Base-by-base conservation (phyloP, 1,284 basidiomycete species). In the Paramarasmius palmivorus region DNA sequence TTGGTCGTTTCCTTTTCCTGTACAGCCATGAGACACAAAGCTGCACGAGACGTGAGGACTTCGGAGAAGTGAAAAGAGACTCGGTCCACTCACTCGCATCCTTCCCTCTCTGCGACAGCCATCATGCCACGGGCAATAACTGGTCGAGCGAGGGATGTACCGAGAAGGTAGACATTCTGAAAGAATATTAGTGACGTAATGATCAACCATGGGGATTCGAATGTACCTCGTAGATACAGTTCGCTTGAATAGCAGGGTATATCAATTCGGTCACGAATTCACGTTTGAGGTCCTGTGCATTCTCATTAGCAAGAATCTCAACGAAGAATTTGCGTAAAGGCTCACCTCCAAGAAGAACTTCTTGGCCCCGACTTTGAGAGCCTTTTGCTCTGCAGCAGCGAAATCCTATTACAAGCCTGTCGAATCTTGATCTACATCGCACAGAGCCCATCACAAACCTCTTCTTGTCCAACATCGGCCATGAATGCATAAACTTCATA, bases 81-180 rank as follows among this genome's bases (percentile, higher is more conserved):
- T 14, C n/a, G 47, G 7, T 50, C n/a, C n/a, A 74, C 87, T 74
- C 67, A 93, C 91, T 96, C 91, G 91, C 95, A 98, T 52, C 90
- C 88, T 73, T 97, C 93, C 65, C 78, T 81, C 47, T 91, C 92
- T 40, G 97, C 97, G 52, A 92, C 81, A 53, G 90, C 88, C 63
- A 99, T 99, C 97, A 99, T 99, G 49, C 95, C 96, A 59, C 96
- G 95, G 55, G 97, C 95, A 68, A 99, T 99, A 66, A 99, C 96
- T 35, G 96, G 96, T 50, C 96, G 93, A 53, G 96, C 96, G 52
- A 99, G 88, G 26, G 96, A 98, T 36, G 97, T 99, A 45, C 96
- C 97, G 56, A 99, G 88, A 40, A 99, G 90, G 77, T 99, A 99
- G 53, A 99, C 93, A 65, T 93, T 94, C 91, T 93, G 29, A 48